Conservation (phyloP, 306 rosid species). For the Quercus variabilis region DNA sequence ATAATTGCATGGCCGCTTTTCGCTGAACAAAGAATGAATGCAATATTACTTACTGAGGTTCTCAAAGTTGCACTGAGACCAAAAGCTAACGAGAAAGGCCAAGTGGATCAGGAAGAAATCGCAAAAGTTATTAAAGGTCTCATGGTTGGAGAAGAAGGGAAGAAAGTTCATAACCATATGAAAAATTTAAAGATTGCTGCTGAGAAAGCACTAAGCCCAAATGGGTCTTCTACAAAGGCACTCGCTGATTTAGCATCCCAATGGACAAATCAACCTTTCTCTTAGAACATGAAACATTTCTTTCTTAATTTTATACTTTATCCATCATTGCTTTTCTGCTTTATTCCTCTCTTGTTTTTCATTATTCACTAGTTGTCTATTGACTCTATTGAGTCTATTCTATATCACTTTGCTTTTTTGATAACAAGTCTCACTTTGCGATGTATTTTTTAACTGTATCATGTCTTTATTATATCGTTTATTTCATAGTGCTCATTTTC, state of each 20-base stretch:
- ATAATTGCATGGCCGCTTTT: slow-evolving; percentile 30
- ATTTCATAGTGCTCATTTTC: too few relatives aligned
- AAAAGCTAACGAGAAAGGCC: slow-evolving; percentile 5
- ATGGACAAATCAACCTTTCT: neutral
- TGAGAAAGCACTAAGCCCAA: neutral
- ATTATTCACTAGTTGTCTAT: too few relatives aligned
- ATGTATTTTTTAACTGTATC: too few relatives aligned
- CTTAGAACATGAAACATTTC: neutral
- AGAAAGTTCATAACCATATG: slow-evolving; percentile 4
- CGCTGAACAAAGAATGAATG: slow-evolving; percentile 32
- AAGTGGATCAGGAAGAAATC: slow-evolving; percentile 31
- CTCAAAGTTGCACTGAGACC: slow-evolving; percentile 29
- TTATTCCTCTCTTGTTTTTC: neutral
- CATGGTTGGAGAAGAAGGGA: slow-evolving; percentile 30
- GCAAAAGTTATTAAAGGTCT: slow-evolving; percentile 13
- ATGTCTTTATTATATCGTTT: too few relatives aligned
- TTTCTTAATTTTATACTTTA: neutral
- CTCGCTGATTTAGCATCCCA: slow-evolving; percentile 23
- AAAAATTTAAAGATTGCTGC: slow-evolving; percentile 10
- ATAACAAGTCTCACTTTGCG: too few relatives aligned
- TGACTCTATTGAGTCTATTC: too few relatives aligned
- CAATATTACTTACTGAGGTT: slow-evolving; percentile 12
- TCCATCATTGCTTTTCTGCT: neutral
- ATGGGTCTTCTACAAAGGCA: slow-evolving; percentile 28
- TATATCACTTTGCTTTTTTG: too few relatives aligned